Conservation (phyloP, 2,329 filamentous ascomycete genomes). For the Fusarium bulbicola region DNA sequence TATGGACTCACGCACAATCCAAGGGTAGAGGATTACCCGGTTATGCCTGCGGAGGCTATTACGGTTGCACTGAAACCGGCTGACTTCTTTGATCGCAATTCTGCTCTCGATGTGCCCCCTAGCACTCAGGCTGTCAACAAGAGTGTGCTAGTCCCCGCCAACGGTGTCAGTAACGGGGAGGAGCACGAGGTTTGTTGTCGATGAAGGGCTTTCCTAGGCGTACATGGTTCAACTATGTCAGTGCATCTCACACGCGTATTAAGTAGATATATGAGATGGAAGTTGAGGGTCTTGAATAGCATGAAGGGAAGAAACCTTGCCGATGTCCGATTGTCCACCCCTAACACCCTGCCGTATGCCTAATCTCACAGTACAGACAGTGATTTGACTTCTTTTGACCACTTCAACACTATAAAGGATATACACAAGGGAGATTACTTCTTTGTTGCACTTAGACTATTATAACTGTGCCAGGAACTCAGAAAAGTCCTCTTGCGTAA, state of each 20-base stretch:
- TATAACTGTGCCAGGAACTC: not conserved
- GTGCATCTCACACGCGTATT: too few relatives aligned
- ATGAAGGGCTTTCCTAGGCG: not conserved
- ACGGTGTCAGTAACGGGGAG: not conserved
- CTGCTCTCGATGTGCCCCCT: constrained; percentile 55
- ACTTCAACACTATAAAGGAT: too few relatives aligned
- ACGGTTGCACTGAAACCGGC: constrained; percentile 56
- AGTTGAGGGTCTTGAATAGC: too few relatives aligned
- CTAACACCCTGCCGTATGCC: not conserved
- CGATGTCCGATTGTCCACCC: not conserved
- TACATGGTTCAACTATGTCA: too few relatives aligned
- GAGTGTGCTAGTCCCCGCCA: not conserved
- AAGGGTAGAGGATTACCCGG: constrained; percentile 72
- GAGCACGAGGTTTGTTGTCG: not conserved
- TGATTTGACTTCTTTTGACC: too few relatives aligned
- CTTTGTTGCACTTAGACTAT: accelerated
- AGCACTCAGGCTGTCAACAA: not conserved
- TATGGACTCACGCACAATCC: constrained; percentile 73
- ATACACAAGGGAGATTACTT: too few relatives aligned
- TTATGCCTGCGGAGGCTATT: constrained; percentile 67
- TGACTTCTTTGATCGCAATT: constrained; percentile 60
- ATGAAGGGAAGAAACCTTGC: too few relatives aligned
- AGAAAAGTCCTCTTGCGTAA: not conserved
- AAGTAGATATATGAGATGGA: too few relatives aligned
- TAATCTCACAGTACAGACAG: not conserved